phyloP scores from a whole-genome alignment of 192 early-diverging fungal species.

The Linnemannia exigua region DNA sequence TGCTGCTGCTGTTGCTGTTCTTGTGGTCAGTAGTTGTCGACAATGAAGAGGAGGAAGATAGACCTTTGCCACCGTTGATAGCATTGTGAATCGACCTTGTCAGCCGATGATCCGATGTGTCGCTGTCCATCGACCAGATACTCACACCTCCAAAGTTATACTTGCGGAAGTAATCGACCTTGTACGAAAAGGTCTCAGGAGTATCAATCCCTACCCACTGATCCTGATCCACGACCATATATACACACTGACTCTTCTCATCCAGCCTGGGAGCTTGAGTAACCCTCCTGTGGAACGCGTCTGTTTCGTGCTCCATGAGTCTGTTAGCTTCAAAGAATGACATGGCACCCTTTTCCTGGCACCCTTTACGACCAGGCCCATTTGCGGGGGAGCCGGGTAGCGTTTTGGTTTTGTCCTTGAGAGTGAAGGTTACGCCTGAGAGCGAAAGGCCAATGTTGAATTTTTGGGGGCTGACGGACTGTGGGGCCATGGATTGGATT shows the following conservation, averaged over 20 bases:
- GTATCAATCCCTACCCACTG: constrained; percentile 43
- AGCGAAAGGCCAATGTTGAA: constrained; percentile 43
- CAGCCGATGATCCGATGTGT: constrained; percentile 22
- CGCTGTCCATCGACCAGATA: constrained; percentile 47
- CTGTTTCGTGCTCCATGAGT: background rate
- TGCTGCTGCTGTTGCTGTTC: background rate
- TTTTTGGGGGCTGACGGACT: constrained; percentile 33
- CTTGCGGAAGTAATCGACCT: constrained; percentile 31
- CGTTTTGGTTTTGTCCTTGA: constrained; percentile 18
- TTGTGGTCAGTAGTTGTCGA: background rate
- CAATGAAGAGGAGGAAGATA: background rate
- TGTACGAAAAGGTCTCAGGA: constrained; percentile 37
- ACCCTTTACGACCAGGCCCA: constrained; percentile 24
- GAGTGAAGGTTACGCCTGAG: constrained; percentile 43
- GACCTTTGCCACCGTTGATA: background rate
- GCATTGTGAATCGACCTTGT: constrained; percentile 20
- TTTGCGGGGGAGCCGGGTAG: constrained; percentile 23
- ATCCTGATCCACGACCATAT: constrained; percentile 31
- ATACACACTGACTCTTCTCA: constrained; percentile 33
- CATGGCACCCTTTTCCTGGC: constrained; percentile 47
- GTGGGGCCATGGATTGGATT: constrained; percentile 35
- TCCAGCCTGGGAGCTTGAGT: constrained; percentile 27
- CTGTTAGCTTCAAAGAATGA: constrained; percentile 29
- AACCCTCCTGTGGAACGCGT: constrained; percentile 1
- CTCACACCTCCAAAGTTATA: constrained; percentile 43